These are phyloP conservation scores for Mucor plumbeus DNA, from an alignment of 371 early-diverging fungal species.

Conservation along the genomic window DNA sequence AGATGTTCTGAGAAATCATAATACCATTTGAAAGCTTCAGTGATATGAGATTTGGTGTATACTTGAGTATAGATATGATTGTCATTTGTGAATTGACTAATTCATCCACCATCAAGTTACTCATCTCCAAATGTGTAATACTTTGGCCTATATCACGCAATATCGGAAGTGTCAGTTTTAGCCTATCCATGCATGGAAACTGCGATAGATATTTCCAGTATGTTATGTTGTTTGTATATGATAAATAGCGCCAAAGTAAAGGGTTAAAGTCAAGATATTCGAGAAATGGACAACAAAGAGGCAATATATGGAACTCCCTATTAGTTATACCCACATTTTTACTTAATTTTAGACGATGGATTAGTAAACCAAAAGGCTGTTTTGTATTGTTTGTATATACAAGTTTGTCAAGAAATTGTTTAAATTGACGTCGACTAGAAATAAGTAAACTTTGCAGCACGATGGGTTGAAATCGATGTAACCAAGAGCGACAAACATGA, in stretches of 20 bases:
- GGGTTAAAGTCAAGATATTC: slow-evolving; percentile 19
- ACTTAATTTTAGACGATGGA: slow-evolving; percentile 6
- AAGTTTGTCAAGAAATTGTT: slow-evolving; percentile 8
- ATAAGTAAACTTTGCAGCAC: slow-evolving; percentile 10
- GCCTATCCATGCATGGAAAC: slow-evolving; percentile 17
- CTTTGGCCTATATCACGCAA: not conserved
- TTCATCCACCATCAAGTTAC: slow-evolving; percentile 9
- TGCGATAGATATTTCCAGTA: slow-evolving; percentile 6
- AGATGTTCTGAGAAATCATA: not conserved
- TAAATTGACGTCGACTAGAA: slow-evolving; percentile 9
- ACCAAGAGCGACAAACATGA: slow-evolving; percentile 11
- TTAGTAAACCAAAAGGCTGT: slow-evolving; percentile 10
- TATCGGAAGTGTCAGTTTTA: slow-evolving; percentile 18
- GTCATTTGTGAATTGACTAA: not conserved
- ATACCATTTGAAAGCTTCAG: slow-evolving; percentile 2
- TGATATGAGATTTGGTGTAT: slow-evolving; percentile 13
- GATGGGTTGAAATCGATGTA: slow-evolving; percentile 12
- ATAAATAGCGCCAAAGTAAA: slow-evolving; percentile 16
- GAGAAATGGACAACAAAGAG: slow-evolving; percentile 18
- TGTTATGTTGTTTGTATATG: not conserved
- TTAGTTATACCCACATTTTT: slow-evolving; percentile 15
- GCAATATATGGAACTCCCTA: slow-evolving; percentile 15
- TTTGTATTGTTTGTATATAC: not conserved
- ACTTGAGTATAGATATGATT: slow-evolving; percentile 11
- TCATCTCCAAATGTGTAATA: slow-evolving; percentile 10